Evolutionary conservation across 164 flowering plant genomes (phyloP).

Genomic region (Tetrastigma voinierianum): DNA sequence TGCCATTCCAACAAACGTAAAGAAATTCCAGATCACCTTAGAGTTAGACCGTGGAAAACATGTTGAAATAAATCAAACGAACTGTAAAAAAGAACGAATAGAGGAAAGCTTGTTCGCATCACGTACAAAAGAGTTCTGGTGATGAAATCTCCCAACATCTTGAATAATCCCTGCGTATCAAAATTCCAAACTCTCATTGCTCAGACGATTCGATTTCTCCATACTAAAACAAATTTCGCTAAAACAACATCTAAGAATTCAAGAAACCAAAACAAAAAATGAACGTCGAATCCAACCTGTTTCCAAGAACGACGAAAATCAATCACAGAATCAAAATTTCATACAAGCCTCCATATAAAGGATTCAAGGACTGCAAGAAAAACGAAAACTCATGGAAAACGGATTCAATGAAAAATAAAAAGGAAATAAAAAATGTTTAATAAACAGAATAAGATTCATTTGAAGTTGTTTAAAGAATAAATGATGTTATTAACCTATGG

Average conservation of each 20-base stretch:
- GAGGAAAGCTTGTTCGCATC: neutral
- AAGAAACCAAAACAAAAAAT: neutral
- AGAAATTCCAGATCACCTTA: too few relatives aligned
- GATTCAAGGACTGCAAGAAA: too few relatives aligned
- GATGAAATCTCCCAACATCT: constrained; percentile 69
- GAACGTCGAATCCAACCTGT: too few relatives aligned
- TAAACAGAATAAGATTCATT: neutral
- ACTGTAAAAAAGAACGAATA: neutral
- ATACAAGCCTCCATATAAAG: too few relatives aligned
- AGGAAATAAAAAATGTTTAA: neutral
- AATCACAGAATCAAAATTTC: too few relatives aligned
- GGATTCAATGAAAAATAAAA: neutral
- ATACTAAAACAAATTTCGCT: neutral
- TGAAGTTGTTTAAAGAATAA: neutral
- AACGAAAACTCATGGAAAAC: too few relatives aligned
- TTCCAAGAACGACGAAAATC: too few relatives aligned
- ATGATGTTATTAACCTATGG: constrained; percentile 7
- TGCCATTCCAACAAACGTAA: constrained; percentile 16
- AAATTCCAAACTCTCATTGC: neutral
- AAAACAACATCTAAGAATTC: neutral
- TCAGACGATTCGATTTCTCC: too few relatives aligned
- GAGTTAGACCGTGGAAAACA: too few relatives aligned
- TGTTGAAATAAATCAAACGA: neutral
- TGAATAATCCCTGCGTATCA: constrained; percentile 12
- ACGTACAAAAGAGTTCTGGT: constrained; percentile 60